Conservation (phyloP, 2,329 filamentous ascomycete species). For the Ascocoryne sarcoides region DNA sequence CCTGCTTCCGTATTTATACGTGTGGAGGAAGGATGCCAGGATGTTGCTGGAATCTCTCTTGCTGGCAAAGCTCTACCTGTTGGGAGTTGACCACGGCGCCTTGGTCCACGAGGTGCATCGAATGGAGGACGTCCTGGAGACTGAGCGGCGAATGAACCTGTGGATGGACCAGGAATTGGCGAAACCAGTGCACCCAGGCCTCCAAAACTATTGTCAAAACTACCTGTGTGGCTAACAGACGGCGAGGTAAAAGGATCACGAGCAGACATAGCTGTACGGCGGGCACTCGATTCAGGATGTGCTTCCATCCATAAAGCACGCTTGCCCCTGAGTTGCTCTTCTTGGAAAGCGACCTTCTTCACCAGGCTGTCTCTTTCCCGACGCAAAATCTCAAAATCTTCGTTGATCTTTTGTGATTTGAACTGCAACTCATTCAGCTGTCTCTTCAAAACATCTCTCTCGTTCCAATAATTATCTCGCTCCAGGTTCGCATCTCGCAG, state of each 20-base stretch:
- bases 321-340: conserved; percentile 13
- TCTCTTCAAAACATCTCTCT: neutral
- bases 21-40: neutral
- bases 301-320: conserved; percentile 18
- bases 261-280: conserved; percentile 8
- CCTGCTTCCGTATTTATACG: conserved; percentile 5
- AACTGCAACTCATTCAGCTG: neutral
- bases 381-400: neutral
- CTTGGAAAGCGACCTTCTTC: conserved; percentile 1
- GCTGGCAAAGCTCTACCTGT: neutral
- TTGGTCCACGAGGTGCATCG: conserved; percentile 1
- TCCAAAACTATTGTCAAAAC: neutral
- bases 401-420: neutral
- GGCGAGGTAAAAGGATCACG: conserved; percentile 18
- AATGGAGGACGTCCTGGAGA: neutral
- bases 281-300: conserved; percentile 10
- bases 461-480: neutral
- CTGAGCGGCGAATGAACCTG: neutral
- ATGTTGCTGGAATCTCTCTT: neutral
- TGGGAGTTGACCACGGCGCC: conserved; percentile 2
- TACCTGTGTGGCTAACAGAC: neutral
- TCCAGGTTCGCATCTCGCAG: neutral
- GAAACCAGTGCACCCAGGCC: neutral
- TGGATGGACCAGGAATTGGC: neutral
- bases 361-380: conserved; percentile 1